Percentiles rank a stretch among this genome's conserved stretches.
phyloP scores from a whole-genome alignment of 1,284 basidiomycete genomes.

The Wallemia mellicola region DNA sequence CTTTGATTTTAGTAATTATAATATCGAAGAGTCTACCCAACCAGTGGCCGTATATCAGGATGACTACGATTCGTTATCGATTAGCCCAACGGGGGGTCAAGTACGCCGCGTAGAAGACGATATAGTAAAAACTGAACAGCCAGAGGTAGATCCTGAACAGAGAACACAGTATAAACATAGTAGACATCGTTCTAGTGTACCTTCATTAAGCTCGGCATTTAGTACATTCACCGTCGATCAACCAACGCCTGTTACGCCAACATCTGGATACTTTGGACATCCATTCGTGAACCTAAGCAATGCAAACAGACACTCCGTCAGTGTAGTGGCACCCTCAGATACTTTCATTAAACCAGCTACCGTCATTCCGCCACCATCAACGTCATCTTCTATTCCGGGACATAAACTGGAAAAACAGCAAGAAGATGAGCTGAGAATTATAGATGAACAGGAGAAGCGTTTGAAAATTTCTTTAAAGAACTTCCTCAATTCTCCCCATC shows the following conservation, averaged over 20 bases:
- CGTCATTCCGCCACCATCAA: not conserved
- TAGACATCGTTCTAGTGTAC: not conserved
- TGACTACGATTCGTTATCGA: not conserved
- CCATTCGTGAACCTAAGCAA: not conserved
- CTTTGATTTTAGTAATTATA: not conserved
- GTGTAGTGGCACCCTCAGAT: not conserved
- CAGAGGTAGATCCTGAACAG: not conserved
- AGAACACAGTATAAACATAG: not conserved
- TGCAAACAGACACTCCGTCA: not conserved
- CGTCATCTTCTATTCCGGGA: too few relatives aligned
- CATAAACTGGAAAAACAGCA: not conserved
- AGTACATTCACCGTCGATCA: not conserved
- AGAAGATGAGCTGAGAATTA: too few relatives aligned
- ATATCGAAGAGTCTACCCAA: not conserved
- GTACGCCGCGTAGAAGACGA: not conserved
- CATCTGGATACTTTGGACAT: not conserved
- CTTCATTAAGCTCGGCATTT: not conserved
- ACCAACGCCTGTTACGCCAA: not conserved
- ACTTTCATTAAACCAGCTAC: not conserved
- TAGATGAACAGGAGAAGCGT: too few relatives aligned
- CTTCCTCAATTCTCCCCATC: constrained; percentile 54
- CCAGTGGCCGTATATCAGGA: not conserved
- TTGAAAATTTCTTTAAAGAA: constrained; percentile 14
- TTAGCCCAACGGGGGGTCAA: not conserved
- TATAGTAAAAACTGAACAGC: not conserved